Base-by-base conservation (phyloP, 805 yeast genomes). In the Hanseniaspora jakobsenii region DNA sequence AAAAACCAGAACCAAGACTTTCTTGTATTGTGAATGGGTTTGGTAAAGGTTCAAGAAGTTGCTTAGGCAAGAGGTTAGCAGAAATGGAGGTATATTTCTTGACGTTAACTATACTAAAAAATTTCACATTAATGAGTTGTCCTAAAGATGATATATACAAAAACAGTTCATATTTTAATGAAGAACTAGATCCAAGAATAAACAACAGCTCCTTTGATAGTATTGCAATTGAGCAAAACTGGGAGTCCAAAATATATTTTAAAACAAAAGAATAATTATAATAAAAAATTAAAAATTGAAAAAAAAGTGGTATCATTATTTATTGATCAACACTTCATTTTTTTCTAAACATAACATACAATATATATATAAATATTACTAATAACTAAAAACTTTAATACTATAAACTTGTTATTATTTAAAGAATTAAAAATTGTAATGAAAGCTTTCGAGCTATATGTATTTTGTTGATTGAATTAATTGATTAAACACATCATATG, bases 101-200 rank as follows among this genome's bases (percentile, higher is more conserved):
- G n/a, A 9, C 32, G 9, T 26, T 31, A n/a, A 16, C 18, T n/a
- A 23, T 39, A n/a, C 18, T 39, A 17, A 26, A 34, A 3, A 31
- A 21, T 19, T 32, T 22, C 17, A 4, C 17, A 19, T 6, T 13
- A 28, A 1, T n/a, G 17, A 17, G 18, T 17, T 26, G 37, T 21
- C 13, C 44, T 32, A 3, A 8, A 8, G n/a, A 24, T 22, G 9
- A 31, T 16, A 4, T 21, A 19, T 3, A 17, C n/a, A 8, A 26
- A 31, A 3, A 23, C 13, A 23, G 22, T 12, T 9, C 17, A 27
- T 22, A 6, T 17, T 31, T 5, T 23, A 23, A 31, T 13, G 37
- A 39, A n/a, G 44, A 32, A 19, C 16, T 34, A 14, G 44, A 39
- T 32, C 44, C 44, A 6, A 39, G 44, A 32, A 39, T 39, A 7